Evolutionary conservation across 345 rosid species (phyloP).

Genomic region (Pelargonium nanum): DNA sequence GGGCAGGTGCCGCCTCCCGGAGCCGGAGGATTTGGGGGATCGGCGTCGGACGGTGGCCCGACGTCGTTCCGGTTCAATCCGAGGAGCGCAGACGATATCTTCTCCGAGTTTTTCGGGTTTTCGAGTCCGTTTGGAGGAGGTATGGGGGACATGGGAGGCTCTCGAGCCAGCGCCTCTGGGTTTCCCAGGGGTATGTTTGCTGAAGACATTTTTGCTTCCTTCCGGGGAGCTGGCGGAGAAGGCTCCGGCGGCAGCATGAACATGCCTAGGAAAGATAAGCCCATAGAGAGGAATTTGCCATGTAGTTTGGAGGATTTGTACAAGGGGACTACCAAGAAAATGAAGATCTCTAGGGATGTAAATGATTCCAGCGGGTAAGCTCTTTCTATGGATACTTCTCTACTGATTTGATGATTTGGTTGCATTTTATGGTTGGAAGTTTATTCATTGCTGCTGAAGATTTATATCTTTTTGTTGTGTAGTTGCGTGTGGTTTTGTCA

Average conservation of each 20-base stretch:
- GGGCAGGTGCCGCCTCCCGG: constrained; percentile 77
- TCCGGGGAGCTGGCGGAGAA: constrained; percentile 36
- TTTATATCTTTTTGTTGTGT: no score
- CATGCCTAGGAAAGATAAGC: constrained; percentile 49
- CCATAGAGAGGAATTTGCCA: constrained; percentile 64
- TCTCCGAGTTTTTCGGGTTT: constrained; percentile 77
- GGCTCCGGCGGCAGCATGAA: constrained; percentile 24
- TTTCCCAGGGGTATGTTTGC: constrained; percentile 44
- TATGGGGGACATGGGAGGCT: constrained; percentile 47
- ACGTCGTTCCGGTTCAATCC: constrained; percentile 59
- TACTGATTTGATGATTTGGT: neutral
- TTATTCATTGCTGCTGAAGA: neutral
- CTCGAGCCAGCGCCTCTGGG: constrained; percentile 38
- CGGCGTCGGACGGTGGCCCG: constrained; percentile 28
- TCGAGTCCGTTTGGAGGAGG: constrained; percentile 52
- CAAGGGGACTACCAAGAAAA: constrained; percentile 77
- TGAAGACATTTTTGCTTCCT: constrained; percentile 47
- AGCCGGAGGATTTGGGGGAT: constrained; percentile 34
- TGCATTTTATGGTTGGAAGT: neutral
- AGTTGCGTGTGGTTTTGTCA: neutral
- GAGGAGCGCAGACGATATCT: constrained; percentile 70
- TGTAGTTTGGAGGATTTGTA: constrained; percentile 87
- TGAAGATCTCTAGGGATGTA: constrained; percentile 83
- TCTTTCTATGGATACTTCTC: constrained; percentile 2
- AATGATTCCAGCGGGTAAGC: constrained; percentile 55